These are phyloP conservation scores for Suillus cothurnatus DNA, from an alignment of 768 basidiomycete species.

Conservation along the genomic window DNA sequence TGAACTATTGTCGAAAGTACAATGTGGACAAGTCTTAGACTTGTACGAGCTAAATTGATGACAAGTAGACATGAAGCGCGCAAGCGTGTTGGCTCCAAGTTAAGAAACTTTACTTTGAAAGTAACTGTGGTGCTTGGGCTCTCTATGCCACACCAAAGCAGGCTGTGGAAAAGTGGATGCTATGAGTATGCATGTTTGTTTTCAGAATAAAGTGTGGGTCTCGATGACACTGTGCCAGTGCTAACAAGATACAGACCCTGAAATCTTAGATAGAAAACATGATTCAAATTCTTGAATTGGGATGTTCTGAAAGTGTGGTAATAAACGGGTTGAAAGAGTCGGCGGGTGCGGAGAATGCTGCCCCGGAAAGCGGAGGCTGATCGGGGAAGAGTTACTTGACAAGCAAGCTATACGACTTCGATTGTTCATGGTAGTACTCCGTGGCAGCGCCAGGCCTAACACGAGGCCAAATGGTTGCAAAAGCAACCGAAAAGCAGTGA, in stretches of 20 bases:
- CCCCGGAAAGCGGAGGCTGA: not conserved
- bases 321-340: not conserved
- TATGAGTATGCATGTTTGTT: not conserved
- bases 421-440: too few relatives aligned
- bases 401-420: not conserved
- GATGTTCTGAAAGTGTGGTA: not conserved
- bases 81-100: not conserved
- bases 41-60: too few relatives aligned
- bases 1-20: not conserved
- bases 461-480: not conserved
- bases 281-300: not conserved
- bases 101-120: not conserved
- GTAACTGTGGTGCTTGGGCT: not conserved
- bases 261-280: not conserved
- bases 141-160: not conserved
- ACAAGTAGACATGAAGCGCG: not conserved
- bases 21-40: too few relatives aligned
- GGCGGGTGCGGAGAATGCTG: conserved; percentile 1
- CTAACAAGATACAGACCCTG: not conserved
- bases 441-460: not conserved
- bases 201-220: not conserved
- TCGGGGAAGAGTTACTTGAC: not conserved
- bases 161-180: not conserved
- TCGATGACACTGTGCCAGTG: not conserved
- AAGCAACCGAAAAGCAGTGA: conserved; percentile 3